Evolutionary conservation across 2,329 filamentous ascomycete species (phyloP).

Genomic region (Xylariomycetidae sp.): DNA sequence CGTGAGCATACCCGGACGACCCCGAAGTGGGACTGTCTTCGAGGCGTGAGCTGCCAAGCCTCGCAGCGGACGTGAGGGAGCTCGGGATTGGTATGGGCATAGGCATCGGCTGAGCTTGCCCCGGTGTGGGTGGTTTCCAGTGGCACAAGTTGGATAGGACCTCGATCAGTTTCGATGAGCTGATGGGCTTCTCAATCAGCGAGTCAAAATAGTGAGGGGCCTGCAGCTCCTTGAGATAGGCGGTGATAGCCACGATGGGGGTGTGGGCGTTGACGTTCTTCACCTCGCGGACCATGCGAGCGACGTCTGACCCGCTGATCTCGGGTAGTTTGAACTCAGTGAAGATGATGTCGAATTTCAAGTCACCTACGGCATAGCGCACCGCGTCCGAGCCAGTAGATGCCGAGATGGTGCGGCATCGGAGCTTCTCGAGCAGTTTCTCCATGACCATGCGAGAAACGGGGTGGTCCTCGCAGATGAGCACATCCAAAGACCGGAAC

Average conservation of each 20-base stretch:
- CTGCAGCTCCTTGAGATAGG: conserved; percentile 95
- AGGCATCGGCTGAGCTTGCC: conserved; percentile 37
- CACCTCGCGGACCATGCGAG: conserved; percentile 95
- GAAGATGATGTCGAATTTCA: conserved; percentile 98
- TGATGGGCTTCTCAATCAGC: conserved; percentile 94
- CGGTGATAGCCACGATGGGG: conserved; percentile 92
- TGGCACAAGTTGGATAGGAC: conserved; percentile 84
- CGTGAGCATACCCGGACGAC: conserved; percentile 66
- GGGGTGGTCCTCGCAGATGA: conserved; percentile 97
- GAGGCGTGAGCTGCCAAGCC: conserved; percentile 56
- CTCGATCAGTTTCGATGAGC: conserved; percentile 83
- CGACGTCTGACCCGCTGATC: conserved; percentile 91
- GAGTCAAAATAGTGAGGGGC: conserved; percentile 95
- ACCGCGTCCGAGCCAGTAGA: conserved; percentile 87
- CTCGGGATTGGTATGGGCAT: conserved; percentile 48
- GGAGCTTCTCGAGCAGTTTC: conserved; percentile 88
- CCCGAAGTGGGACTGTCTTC: conserved; percentile 84
- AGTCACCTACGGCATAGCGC: conserved; percentile 90
- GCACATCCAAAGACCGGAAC: conserved; percentile 86
- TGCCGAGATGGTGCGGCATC: conserved; percentile 89
- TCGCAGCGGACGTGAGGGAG: conserved; percentile 58
- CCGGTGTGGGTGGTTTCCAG: conserved; percentile 74
- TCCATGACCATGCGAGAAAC: conserved; percentile 99
- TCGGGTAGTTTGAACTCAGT: conserved; percentile 95
- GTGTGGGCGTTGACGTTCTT: conserved; percentile 93